phyloP scores from a whole-genome alignment of 2,329 filamentous ascomycete species.

The Aspergillus bombycis region DNA sequence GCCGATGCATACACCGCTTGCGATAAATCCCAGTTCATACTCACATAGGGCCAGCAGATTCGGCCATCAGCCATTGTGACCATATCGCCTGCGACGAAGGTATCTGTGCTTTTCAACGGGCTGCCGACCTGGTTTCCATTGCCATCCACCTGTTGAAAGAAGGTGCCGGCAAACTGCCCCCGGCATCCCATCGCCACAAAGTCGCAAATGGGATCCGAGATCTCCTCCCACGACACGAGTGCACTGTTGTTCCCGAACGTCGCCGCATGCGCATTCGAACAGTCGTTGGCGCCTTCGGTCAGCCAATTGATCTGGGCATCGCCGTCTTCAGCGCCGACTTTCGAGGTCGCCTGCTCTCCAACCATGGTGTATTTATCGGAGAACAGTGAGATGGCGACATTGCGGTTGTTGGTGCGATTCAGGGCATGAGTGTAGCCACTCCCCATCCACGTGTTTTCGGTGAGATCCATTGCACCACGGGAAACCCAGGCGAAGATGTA shows the following conservation, averaged over 20 bases:
- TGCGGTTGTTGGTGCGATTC: constrained; percentile 61
- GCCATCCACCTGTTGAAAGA: constrained; percentile 61
- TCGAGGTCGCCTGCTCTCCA: constrained; percentile 57
- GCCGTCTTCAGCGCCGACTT: constrained; percentile 56
- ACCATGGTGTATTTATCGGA: constrained; percentile 61
- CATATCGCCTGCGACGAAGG: constrained; percentile 66
- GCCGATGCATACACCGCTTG: constrained; percentile 27
- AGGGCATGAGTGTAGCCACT: constrained; percentile 55
- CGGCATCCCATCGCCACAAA: constrained; percentile 63
- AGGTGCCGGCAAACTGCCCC: constrained; percentile 61
- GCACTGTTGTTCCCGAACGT: constrained; percentile 57
- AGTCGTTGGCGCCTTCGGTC: constrained; percentile 56
- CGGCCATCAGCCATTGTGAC: constrained; percentile 60
- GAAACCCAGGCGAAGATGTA: constrained; percentile 68
- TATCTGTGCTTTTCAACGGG: constrained; percentile 54
- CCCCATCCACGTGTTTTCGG: constrained; percentile 62
- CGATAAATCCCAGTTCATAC: constrained; percentile 46
- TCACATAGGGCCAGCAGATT: constrained; percentile 57
- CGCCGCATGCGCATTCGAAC: constrained; percentile 62
- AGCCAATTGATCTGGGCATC: constrained; percentile 65
- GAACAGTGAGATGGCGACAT: constrained; percentile 62
- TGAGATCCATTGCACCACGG: constrained; percentile 60
- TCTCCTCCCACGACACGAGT: constrained; percentile 65
- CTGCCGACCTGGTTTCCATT: constrained; percentile 57
- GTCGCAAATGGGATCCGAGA: constrained; percentile 58